Evolutionary conservation across 345 rosid species (phyloP), one percentile per base, ranked within the genome.

Genomic region (Eucalyptus viminalis): DNA sequence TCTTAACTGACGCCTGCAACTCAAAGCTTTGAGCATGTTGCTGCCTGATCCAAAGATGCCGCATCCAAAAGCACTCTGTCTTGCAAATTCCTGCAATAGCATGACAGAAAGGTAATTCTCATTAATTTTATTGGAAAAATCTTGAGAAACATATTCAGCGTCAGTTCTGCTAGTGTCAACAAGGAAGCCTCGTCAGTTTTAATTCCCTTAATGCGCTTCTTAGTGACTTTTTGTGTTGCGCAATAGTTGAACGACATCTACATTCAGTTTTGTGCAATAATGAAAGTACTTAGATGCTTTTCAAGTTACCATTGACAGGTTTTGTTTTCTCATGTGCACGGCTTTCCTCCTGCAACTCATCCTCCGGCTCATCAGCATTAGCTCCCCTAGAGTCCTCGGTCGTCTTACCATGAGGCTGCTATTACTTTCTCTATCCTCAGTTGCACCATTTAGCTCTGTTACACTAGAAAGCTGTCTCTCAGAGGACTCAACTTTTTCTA

Each of bases 281-380:
- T 34, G 65, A 51, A 86, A 51, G 65, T 16, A 58, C 56, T 50
- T 24, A 21, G 81, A 50, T 86, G 67, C 62, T 27, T 31, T 47
- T 53, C 2, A 29, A 40, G 43, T 93, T 94, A 97, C 99, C 97
- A 69, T 92, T 89, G 97, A 93, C 83, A 87, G 92, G 86, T 94
- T 92, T 86, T 91, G 92, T 92, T 93, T 91, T 91, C 93, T 92
- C 92, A 91, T 91, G 89, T 93, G 93, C 89, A 86, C 94, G 80
- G 98, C 94, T 92, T 95, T 95, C 90, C 95, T 93, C 88, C 93
- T 94, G 89, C 92, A 92, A 86, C 99, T 96, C 93, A 93, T 94
- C 95, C 95, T 94, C 49, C 95, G 92, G 92, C 97, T 95, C 95
- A 95, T 93, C 98, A 96, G 93, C 91, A 96, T 96, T 89, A 96